These are phyloP conservation scores for Nicotiana sylvestris DNA, from an alignment of 257 asterid genomes.

Conservation along the genomic window DNA sequence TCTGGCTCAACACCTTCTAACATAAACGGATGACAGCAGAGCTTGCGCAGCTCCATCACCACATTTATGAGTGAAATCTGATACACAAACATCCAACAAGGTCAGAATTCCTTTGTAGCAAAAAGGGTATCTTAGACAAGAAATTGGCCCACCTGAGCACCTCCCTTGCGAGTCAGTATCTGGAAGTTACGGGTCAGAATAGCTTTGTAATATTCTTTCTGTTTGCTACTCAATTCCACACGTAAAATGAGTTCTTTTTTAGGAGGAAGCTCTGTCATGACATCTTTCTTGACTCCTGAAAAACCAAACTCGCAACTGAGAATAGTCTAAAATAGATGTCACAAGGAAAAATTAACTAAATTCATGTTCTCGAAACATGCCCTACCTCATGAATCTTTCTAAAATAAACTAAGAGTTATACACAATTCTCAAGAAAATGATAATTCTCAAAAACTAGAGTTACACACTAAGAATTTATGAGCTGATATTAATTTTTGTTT, in stretches of 20 bases:
- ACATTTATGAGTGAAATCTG: constrained; percentile 95
- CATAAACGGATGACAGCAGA: constrained; percentile 97
- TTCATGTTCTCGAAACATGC: neutral
- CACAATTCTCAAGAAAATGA: neutral
- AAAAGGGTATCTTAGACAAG: constrained; percentile 15
- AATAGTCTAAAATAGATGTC: neutral
- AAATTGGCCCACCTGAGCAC: constrained; percentile 70
- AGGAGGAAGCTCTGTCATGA: constrained; percentile 90
- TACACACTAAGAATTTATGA: neutral
- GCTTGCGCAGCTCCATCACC: constrained; percentile 99
- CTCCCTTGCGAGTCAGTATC: constrained; percentile 91
- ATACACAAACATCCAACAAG: constrained; percentile 21
- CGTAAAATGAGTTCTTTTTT: constrained; percentile 95
- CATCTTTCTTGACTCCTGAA: constrained; percentile 96
- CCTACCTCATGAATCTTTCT: neutral
- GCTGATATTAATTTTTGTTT: neutral
- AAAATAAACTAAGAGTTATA: neutral
- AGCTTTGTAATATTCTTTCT: constrained; percentile 95
- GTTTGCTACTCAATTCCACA: constrained; percentile 88
- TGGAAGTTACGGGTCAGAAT: constrained; percentile 94
- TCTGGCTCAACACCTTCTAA: constrained; percentile 99
- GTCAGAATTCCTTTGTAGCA: constrained; percentile 15
- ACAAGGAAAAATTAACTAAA: neutral
- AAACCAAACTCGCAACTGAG: constrained; percentile 15
- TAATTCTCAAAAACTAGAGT: too few relatives aligned